Conservation (phyloP, 1,284 basidiomycete species). For the Volvariella surrecta region DNA sequence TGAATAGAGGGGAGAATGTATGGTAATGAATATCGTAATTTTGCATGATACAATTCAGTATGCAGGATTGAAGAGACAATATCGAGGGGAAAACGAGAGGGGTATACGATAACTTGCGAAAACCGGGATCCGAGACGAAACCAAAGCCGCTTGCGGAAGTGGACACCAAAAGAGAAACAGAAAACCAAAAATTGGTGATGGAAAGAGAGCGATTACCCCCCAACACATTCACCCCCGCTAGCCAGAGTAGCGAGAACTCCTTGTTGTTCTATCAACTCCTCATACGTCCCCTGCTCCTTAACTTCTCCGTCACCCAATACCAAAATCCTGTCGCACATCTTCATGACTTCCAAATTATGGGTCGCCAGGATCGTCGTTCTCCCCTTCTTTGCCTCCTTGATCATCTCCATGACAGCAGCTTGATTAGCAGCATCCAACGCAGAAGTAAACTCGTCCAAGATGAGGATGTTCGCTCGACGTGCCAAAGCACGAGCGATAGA, state of each 20-base stretch:
- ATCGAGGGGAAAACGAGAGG: too few species aligned
- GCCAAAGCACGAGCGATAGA: conserved; percentile 88
- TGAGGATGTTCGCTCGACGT: conserved; percentile 62
- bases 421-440: conserved; percentile 85
- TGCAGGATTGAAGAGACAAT: too few species aligned
- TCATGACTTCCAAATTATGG: conserved; percentile 90
- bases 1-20: too few species aligned
- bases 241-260: conserved; percentile 82
- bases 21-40: too few species aligned
- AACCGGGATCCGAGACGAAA: too few species aligned
- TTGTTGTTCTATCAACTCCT: conserved; percentile 55
- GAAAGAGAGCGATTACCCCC: conserved; percentile 20
- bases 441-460: conserved; percentile 92
- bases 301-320: conserved; percentile 75
- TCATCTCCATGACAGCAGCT: conserved; percentile 70
- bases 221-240: conserved; percentile 79
- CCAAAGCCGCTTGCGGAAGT: too few species aligned
- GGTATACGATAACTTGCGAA: too few species aligned
- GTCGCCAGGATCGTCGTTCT: conserved; percentile 89
- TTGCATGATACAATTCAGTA: too few species aligned
- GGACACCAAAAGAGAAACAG: too few species aligned
- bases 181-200: too few species aligned
- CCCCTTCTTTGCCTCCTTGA: conserved; percentile 52
- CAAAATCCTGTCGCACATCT: conserved; percentile 83
- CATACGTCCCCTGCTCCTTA: conserved; percentile 75